Percentiles rank a stretch among this genome's conserved stretches.
Evolutionary conservation across 495 filamentous ascomycete genomes (phyloP).

Genomic region (Penicillium paxilli): DNA sequence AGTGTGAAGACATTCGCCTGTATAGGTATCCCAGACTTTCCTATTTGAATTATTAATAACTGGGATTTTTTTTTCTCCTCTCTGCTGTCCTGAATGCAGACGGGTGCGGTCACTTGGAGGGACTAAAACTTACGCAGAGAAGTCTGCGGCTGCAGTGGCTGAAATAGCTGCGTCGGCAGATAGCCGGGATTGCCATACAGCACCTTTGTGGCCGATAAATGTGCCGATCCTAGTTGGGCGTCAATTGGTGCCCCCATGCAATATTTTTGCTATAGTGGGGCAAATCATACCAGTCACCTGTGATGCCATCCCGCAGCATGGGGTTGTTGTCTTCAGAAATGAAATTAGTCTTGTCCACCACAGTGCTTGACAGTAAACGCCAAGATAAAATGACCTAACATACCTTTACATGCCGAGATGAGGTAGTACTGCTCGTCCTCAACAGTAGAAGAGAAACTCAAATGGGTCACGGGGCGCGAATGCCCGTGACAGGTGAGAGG

Average conservation of each 20-base stretch:
- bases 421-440: constrained; percentile 89
- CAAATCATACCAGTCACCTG: constrained; percentile 82
- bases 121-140: constrained; percentile 71
- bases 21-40: constrained; percentile 96
- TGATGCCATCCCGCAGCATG: constrained; percentile 96
- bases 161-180: constrained; percentile 86
- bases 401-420: constrained; percentile 98
- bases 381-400: neutral
- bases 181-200: constrained; percentile 91
- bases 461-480: constrained; percentile 90
- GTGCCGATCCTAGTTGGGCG: constrained; percentile 78
- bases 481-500: constrained; percentile 97
- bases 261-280: neutral
- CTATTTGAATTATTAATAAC: constrained; percentile 35
- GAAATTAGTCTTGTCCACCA: constrained; percentile 2
- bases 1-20: constrained; percentile 84
- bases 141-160: constrained; percentile 92
- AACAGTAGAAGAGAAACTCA: constrained; percentile 87
- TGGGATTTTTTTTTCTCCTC: neutral
- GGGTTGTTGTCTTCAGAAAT: constrained; percentile 80
- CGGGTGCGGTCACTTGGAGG: too few species aligned
- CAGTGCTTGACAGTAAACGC: neutral
- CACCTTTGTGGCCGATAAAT: constrained; percentile 96
- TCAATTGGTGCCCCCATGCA: neutral
- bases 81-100: too few species aligned